These are phyloP conservation scores for Sungouiella blattae DNA, from an alignment of 805 yeast species.

Conservation along the genomic window DNA sequence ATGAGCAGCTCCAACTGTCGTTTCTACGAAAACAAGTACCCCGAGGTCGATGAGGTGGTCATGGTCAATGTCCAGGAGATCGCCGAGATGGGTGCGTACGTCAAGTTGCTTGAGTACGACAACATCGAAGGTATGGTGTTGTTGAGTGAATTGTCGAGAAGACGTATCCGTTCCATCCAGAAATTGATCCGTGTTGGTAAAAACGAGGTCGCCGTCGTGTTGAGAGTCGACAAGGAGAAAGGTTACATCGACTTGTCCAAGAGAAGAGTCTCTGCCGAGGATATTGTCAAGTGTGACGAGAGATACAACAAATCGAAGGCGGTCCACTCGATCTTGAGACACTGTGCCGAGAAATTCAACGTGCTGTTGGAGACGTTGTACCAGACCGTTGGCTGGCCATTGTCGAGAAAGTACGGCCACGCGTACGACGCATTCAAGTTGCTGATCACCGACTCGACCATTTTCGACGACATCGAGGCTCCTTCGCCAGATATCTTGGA, in stretches of 20 bases:
- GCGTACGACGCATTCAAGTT: slow-evolving; percentile 96
- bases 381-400: slow-evolving; percentile 93
- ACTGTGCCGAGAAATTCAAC: slow-evolving; percentile 95
- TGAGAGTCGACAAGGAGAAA: slow-evolving; percentile 97
- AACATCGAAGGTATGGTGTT: slow-evolving; percentile 98
- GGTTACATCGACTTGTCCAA: slow-evolving; percentile 97
- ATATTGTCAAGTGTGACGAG: slow-evolving; percentile 95
- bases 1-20: slow-evolving; percentile 92
- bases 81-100: slow-evolving; percentile 99
- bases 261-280: slow-evolving; percentile 97
- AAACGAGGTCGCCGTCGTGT: slow-evolving; percentile 95
- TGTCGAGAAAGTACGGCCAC: slow-evolving; percentile 92
- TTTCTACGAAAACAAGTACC: slow-evolving; percentile 96
- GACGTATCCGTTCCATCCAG: slow-evolving; percentile 97
- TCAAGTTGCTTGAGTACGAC: slow-evolving; percentile 91
- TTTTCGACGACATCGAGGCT: slow-evolving; percentile 74
- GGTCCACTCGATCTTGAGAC: slow-evolving; percentile 96
- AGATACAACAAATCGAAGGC: slow-evolving; percentile 95
- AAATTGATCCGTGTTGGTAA: slow-evolving; percentile 97
- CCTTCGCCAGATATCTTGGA: slow-evolving; percentile 73
- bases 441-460: slow-evolving; percentile 86
- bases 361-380: slow-evolving; percentile 82
- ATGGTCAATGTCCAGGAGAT: slow-evolving; percentile 98
- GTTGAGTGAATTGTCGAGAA: slow-evolving; percentile 92
- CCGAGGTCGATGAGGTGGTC: slow-evolving; percentile 98